Conservation (phyloP, 208 protist genomes). For the Leishmania lainsoni region DNA sequence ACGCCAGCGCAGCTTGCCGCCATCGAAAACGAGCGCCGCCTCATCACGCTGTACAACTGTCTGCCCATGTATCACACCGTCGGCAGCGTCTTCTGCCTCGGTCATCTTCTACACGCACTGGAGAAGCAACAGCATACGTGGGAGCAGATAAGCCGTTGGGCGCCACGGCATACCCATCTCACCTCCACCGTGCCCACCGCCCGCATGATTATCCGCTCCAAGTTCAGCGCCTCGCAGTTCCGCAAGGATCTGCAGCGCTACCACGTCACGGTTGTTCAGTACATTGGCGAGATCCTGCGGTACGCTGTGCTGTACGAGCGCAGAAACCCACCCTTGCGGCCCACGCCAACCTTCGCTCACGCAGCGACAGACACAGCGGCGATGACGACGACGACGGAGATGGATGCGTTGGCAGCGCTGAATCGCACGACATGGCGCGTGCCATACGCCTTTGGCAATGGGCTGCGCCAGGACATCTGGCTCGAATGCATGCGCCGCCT, state of each 20-base stretch:
- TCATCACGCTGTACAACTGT: slow-evolving; percentile 72
- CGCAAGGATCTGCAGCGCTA: slow-evolving; percentile 64
- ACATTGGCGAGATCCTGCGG: slow-evolving; percentile 92
- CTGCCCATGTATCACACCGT: slow-evolving; percentile 89
- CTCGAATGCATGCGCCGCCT: slow-evolving; percentile 50
- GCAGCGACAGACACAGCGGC: not conserved
- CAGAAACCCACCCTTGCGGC: slow-evolving; percentile 8
- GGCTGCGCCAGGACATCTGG: slow-evolving; percentile 90
- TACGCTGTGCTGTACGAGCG: slow-evolving; percentile 70
- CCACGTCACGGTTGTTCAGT: slow-evolving; percentile 82
- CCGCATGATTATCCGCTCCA: slow-evolving; percentile 69
- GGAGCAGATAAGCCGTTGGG: slow-evolving; percentile 17
- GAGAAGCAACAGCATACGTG: slow-evolving; percentile 56
- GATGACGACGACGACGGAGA: slow-evolving; percentile 4
- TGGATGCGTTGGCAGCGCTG: slow-evolving; percentile 13
- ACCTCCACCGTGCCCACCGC: slow-evolving; percentile 30
- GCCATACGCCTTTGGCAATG: slow-evolving; percentile 88
- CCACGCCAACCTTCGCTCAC: not conserved
- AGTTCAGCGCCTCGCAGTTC: slow-evolving; percentile 75
- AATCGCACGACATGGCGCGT: slow-evolving; percentile 51
- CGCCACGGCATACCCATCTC: not conserved
- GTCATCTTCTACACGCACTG: slow-evolving; percentile 56
- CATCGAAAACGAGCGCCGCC: slow-evolving; percentile 22
- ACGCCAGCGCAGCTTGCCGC: slow-evolving; percentile 16
- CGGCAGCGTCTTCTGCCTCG: slow-evolving; percentile 66